Conservation (phyloP, 352 stramenopile species). For the Thalassiosira livingstoniorum region DNA sequence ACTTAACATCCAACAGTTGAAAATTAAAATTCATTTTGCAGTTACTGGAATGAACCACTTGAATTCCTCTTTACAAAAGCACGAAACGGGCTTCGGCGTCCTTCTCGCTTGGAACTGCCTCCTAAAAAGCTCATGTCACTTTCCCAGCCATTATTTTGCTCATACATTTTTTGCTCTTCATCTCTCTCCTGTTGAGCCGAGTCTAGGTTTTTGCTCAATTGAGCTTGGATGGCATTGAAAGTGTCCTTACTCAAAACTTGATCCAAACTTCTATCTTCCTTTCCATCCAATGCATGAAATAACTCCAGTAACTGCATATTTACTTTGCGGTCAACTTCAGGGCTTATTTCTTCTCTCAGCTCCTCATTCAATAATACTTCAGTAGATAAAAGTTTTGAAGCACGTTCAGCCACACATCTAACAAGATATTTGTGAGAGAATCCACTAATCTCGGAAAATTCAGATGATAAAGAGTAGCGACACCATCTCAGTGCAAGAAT, state of each 20-base stretch:
- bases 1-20: too few relatives aligned
- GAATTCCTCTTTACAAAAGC: slow-evolving; percentile 9
- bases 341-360: slow-evolving; percentile 5
- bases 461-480: slow-evolving; percentile 49
- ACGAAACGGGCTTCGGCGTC: slow-evolving; percentile 49
- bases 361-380: slow-evolving; percentile 72
- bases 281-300: slow-evolving; percentile 48
- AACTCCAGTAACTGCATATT: slow-evolving; percentile 76
- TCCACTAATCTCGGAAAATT: slow-evolving; percentile 15
- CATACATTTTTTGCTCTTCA: slow-evolving; percentile 54
- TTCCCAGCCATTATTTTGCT: slow-evolving; percentile 47
- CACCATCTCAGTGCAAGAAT: slow-evolving; percentile 75
- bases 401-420: slow-evolving; percentile 60
- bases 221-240: slow-evolving; percentile 27
- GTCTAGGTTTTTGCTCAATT: slow-evolving; percentile 38
- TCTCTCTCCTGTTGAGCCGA: slow-evolving; percentile 32
- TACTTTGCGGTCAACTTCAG: slow-evolving; percentile 44
- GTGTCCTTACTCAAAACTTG: slow-evolving; percentile 26
- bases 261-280: neutral
- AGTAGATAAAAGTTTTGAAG: slow-evolving; percentile 58
- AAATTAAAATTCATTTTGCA: too few relatives aligned
- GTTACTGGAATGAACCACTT: too few relatives aligned
- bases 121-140: slow-evolving; percentile 47
- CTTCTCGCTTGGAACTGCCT: slow-evolving; percentile 49
- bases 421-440: slow-evolving; percentile 23